A percentile compares a stretch with the other conserved stretches of the same genome.
phyloP scores from a whole-genome alignment of 352 stramenopile genomes.

The Globisporangium yorkense region DNA sequence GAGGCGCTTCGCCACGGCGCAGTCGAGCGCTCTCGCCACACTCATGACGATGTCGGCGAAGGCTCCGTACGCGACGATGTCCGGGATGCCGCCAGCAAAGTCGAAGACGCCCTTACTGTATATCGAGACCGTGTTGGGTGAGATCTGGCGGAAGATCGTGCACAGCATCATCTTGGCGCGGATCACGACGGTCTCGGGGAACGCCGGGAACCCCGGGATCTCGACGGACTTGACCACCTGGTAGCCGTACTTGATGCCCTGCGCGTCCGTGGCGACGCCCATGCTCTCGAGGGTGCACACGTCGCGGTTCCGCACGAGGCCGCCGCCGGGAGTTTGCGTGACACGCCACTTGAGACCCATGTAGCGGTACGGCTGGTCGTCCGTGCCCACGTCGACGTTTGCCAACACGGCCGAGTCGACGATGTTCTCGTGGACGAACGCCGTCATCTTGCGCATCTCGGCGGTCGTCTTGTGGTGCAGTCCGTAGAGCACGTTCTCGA shows the following conservation, averaged over 20 bases:
- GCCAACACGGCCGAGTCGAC: conserved; percentile 41
- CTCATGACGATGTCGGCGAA: conserved; percentile 28
- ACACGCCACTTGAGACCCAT: conserved; percentile 49
- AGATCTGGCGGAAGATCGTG: conserved; percentile 42
- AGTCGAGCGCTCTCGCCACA: conserved; percentile 21
- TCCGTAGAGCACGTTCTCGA: conserved; percentile 48
- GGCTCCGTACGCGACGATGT: conserved; percentile 32
- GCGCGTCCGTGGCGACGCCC: conserved; percentile 25
- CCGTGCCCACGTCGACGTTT: conserved; percentile 30
- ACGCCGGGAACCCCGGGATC: conserved; percentile 25
- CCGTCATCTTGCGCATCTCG: conserved; percentile 36
- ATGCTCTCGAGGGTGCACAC: conserved; percentile 46
- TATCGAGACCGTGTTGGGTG: conserved; percentile 23
- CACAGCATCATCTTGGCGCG: conserved; percentile 35
- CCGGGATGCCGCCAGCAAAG: conserved; percentile 26
- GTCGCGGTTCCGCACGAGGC: conserved; percentile 39
- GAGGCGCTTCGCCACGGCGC: conserved; percentile 35
- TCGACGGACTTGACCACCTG: conserved; percentile 51
- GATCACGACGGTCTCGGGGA: conserved; percentile 25
- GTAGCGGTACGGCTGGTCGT: conserved; percentile 38
- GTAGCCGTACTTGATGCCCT: conserved; percentile 36
- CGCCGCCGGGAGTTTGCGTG: conserved; percentile 17
- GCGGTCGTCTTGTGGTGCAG: conserved; percentile 41
- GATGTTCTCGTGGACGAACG: conserved; percentile 29
- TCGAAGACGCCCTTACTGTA: conserved; percentile 51